Conservation (phyloP, 164 flowering plant species). For the Berberis thunbergii region DNA sequence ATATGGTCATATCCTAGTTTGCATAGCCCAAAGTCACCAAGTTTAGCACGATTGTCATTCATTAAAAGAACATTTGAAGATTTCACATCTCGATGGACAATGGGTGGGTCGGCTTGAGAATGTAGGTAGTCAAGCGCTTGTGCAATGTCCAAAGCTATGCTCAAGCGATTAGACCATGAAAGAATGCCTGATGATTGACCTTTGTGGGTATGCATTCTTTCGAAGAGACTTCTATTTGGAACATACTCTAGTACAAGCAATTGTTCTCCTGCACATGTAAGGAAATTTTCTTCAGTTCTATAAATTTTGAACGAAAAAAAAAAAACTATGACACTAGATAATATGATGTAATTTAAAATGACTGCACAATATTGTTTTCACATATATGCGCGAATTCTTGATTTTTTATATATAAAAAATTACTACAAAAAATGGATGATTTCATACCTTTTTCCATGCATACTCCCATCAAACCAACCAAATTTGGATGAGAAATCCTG, state of each 20-base stretch:
- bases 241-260: slow-evolving; percentile 28
- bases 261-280: slow-evolving; percentile 25
- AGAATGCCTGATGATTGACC: slow-evolving; percentile 23
- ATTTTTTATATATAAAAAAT: background rate
- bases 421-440: background rate
- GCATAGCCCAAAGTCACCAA: slow-evolving; percentile 39
- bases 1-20: slow-evolving; percentile 20
- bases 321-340: background rate
- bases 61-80: slow-evolving; percentile 29
- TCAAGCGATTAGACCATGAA: slow-evolving; percentile 29
- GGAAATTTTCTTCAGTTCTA: background rate
- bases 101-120: slow-evolving; percentile 24
- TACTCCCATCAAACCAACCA: slow-evolving; percentile 25
- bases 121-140: slow-evolving; percentile 33
- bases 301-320: background rate
- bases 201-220: slow-evolving; percentile 23
- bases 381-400: background rate
- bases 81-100: slow-evolving; percentile 33
- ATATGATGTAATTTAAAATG: background rate
- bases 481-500: slow-evolving; percentile 28
- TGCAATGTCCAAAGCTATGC: slow-evolving; percentile 30
- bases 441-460: slow-evolving; percentile 28
- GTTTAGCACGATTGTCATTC: slow-evolving; percentile 27
- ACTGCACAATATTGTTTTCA: no score
- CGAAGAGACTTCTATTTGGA: slow-evolving; percentile 25